These are phyloP conservation scores for Acidomyces sp. DNA, from an alignment of 495 filamentous ascomycete genomes.

Conservation along the genomic window DNA sequence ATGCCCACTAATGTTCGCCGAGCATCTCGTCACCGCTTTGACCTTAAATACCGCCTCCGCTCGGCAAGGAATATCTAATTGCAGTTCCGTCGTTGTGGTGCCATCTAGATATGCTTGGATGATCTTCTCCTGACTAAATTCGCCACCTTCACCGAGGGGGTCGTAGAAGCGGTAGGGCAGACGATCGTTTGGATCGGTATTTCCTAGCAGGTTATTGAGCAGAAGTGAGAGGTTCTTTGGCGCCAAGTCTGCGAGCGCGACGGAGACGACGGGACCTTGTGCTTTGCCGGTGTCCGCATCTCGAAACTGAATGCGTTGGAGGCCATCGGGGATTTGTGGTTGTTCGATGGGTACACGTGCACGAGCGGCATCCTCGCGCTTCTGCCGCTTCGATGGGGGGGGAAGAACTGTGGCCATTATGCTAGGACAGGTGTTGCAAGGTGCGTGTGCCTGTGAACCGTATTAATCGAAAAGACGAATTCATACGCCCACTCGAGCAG, in stretches of 20 bases:
- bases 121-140: conserved; percentile 19
- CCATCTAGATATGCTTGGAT: conserved; percentile 18
- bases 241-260: conserved; percentile 73
- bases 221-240: conserved; percentile 82
- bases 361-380: conserved; percentile 58
- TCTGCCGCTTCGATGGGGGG: conserved; percentile 83
- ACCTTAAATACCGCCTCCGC: conserved; percentile 89
- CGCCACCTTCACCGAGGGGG: conserved; percentile 16
- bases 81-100: conserved; percentile 13
- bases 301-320: conserved; percentile 73
- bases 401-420: conserved; percentile 86
- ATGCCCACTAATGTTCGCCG: conserved; percentile 79
- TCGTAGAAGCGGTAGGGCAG: conserved; percentile 72
- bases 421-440: too few species aligned
- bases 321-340: conserved; percentile 49
- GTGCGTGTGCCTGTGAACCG: too few species aligned
- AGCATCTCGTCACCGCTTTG: conserved; percentile 78
- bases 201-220: conserved; percentile 71
- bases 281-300: conserved; percentile 64
- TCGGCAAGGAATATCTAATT: conserved; percentile 17
- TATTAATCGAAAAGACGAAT: too few species aligned
- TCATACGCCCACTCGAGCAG: too few species aligned
- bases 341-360: conserved; percentile 63
- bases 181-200: conserved; percentile 57
- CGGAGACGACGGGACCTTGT: conserved; percentile 57